These are phyloP conservation scores for Elsinoe perseae DNA, from an alignment of 2,329 filamentous ascomycete species.

Conservation along the genomic window DNA sequence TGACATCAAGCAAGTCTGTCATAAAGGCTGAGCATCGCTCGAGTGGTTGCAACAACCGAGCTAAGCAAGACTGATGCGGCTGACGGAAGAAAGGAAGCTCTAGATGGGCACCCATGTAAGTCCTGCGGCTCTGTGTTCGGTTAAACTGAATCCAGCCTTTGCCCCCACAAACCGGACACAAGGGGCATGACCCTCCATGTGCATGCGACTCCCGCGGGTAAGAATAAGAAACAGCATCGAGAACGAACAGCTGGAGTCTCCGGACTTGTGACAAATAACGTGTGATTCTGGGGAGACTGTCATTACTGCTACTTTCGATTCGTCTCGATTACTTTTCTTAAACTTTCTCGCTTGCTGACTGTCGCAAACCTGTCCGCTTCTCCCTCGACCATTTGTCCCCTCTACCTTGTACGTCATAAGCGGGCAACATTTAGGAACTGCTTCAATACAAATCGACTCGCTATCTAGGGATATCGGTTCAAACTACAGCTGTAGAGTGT, in stretches of 20 bases:
- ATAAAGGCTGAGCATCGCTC: constrained; percentile 39
- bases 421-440: neutral
- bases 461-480: neutral
- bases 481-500: neutral
- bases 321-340: neutral
- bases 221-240: neutral
- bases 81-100: neutral
- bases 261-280: neutral
- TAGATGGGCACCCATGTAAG: neutral
- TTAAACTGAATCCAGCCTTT: neutral
- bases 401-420: neutral
- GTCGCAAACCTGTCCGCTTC: neutral
- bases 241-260: neutral
- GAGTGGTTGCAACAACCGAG: neutral
- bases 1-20: constrained; percentile 76
- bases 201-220: neutral
- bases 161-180: neutral
- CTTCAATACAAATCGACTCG: neutral
- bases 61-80: neutral
- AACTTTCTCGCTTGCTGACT: neutral
- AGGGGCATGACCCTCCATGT: no score
- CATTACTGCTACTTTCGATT: neutral
- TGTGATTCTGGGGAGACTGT: neutral
- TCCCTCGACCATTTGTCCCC: neutral
- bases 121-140: neutral